phyloP scores from a whole-genome alignment of 2,329 filamentous ascomycete genomes.

The Aspergillus sp. region DNA sequence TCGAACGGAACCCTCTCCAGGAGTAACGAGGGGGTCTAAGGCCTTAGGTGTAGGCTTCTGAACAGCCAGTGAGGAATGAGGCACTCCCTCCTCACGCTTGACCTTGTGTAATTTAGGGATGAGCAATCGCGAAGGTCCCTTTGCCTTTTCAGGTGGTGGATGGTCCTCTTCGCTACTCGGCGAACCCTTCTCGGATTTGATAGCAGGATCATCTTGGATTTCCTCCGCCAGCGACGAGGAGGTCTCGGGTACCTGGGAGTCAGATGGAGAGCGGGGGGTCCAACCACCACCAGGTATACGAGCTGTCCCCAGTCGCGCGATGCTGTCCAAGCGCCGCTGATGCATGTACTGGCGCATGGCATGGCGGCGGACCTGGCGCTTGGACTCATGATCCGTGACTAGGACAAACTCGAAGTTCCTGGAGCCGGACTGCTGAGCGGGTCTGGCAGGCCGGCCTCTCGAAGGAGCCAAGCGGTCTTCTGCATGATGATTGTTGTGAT shows the following conservation, averaged over 20 bases:
- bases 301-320: conserved; percentile 33
- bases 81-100: conserved; percentile 17
- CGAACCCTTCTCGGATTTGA: conserved; percentile 7
- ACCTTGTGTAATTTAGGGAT: conserved; percentile 15
- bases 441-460: conserved; percentile 10
- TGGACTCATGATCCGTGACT: conserved; percentile 35
- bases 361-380: conserved; percentile 37
- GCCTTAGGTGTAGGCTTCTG: neutral
- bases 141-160: conserved; percentile 5
- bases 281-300: conserved; percentile 29
- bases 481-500: conserved; percentile 16
- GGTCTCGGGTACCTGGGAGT: conserved; percentile 10
- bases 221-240: conserved; percentile 16
- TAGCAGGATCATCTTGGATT: conserved; percentile 5
- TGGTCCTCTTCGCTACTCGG: conserved; percentile 14
- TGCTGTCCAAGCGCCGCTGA: conserved; percentile 35
- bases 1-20: conserved; percentile 19
- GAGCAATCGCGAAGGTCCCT: conserved; percentile 7
- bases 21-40: conserved; percentile 18
- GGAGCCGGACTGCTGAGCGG: conserved; percentile 7
- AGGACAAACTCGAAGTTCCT: conserved; percentile 37
- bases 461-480: conserved; percentile 9
- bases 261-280: conserved; percentile 17
- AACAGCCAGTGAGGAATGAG: conserved; percentile 4
- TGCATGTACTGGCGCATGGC: conserved; percentile 41